Percentiles rank a stretch among this genome's conserved stretches.
These are phyloP conservation scores for Thamnidium elegans DNA, from an alignment of 192 early-diverging fungal genomes.

Conservation along the genomic window DNA sequence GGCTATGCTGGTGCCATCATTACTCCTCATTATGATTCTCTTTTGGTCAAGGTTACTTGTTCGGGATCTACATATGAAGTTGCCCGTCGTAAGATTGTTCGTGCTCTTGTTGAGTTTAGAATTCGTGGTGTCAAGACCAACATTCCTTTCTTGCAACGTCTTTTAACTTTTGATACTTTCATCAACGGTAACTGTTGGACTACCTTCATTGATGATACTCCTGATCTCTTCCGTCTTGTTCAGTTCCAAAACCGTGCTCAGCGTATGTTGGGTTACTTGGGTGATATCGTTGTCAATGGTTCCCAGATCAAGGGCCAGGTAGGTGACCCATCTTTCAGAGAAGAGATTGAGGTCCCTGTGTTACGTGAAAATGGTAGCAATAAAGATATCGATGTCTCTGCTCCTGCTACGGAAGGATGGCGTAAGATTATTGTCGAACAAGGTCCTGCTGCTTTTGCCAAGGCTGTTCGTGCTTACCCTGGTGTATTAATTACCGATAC, in stretches of 20 bases:
- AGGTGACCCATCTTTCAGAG: slow-evolving; percentile 65
- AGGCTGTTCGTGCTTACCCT: slow-evolving; percentile 82
- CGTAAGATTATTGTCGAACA: slow-evolving; percentile 80
- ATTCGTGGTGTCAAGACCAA: slow-evolving; percentile 97
- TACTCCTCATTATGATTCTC: slow-evolving; percentile 93
- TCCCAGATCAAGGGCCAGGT: slow-evolving; percentile 88
- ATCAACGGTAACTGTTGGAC: slow-evolving; percentile 88
- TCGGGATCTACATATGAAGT: slow-evolving; percentile 86
- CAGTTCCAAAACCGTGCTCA: slow-evolving; percentile 81
- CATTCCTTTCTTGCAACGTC: slow-evolving; percentile 87
- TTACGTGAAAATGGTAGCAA: slow-evolving; percentile 48
- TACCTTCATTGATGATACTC: slow-evolving; percentile 97
- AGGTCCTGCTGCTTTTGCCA: slow-evolving; percentile 89
- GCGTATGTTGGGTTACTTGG: slow-evolving; percentile 85
- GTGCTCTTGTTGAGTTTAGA: slow-evolving; percentile 90
- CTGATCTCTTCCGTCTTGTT: slow-evolving; percentile 81
- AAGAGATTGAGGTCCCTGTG: slow-evolving; percentile 63
- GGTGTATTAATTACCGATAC: slow-evolving; percentile 95
- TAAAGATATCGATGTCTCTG: slow-evolving; percentile 49
- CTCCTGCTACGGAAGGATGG: slow-evolving; percentile 77
- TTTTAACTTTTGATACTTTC: slow-evolving; percentile 82
- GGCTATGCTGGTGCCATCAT: slow-evolving; percentile 90
- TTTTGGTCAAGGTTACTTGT: slow-evolving; percentile 89
- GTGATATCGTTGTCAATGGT: slow-evolving; percentile 91
- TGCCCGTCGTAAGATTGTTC: slow-evolving; percentile 84